phyloP scores from a whole-genome alignment of 139 green algal species.

The Klebsormidium nitens region DNA sequence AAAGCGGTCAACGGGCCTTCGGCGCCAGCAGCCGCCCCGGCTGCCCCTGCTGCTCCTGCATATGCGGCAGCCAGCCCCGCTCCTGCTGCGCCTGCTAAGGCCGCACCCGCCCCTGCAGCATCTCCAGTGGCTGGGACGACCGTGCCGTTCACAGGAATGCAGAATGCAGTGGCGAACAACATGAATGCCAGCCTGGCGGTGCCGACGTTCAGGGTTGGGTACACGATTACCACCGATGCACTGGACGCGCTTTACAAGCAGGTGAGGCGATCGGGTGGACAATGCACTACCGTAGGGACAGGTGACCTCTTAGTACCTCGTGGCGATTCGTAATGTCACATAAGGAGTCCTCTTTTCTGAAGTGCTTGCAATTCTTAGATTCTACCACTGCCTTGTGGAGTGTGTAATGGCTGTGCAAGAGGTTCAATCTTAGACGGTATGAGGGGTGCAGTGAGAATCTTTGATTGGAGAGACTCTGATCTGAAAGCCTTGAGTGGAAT shows the following conservation, averaged over 20 bases:
- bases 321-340: no score
- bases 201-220: slow-evolving; percentile 88
- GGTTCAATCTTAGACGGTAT: no score
- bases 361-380: no score
- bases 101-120: slow-evolving; percentile 38
- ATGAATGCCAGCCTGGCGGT: slow-evolving; percentile 91
- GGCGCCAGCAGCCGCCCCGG: slow-evolving; percentile 4
- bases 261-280: no score
- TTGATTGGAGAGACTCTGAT: no score
- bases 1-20: slow-evolving; percentile 18
- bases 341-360: no score
- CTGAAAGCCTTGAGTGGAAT: no score
- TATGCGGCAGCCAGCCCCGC: slow-evolving; percentile 43
- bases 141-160: slow-evolving; percentile 83
- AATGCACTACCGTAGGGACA: no score
- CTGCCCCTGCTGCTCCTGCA: slow-evolving; percentile 27
- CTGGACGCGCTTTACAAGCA: slow-evolving; percentile 91
- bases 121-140: slow-evolving; percentile 59
- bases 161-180: slow-evolving; percentile 85
- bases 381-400: no score
- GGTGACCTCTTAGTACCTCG: no score
- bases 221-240: slow-evolving; percentile 86
- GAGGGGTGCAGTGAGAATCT: no score
- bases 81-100: slow-evolving; percentile 20
- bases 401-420: no score